A percentile compares a stretch with the other conserved stretches of the same genome.
Evolutionary conservation across 306 rosid species (phyloP).

Genomic region (Casuarina glauca): DNA sequence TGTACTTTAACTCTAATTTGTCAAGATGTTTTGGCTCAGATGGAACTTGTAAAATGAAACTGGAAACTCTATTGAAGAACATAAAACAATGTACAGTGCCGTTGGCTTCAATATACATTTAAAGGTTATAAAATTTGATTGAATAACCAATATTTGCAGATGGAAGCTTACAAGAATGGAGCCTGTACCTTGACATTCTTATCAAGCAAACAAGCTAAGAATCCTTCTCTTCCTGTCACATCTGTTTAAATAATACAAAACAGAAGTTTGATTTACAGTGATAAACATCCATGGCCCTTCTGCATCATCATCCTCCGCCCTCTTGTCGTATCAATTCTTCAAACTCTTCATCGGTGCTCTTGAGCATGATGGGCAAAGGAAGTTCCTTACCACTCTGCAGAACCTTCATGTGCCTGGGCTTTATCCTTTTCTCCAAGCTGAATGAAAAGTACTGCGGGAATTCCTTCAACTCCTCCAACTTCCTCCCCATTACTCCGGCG

Average conservation of each 20-base stretch:
- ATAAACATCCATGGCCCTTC: no score
- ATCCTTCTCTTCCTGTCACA: not conserved
- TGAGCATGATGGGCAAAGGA: conserved; percentile 73
- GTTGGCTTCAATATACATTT: not conserved
- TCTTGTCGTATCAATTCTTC: conserved; percentile 39
- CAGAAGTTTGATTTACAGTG: no score
- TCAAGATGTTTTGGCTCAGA: no score
- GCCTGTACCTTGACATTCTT: not conserved
- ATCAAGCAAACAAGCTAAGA: not conserved
- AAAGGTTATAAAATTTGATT: not conserved
- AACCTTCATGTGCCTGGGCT: conserved; percentile 68
- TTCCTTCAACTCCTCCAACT: conserved; percentile 61
- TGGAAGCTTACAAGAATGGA: not conserved
- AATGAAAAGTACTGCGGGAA: conserved; percentile 91
- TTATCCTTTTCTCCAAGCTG: conserved; percentile 90
- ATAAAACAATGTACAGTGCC: not conserved
- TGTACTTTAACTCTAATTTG: no score
- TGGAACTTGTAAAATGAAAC: not conserved
- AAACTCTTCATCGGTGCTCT: conserved; percentile 77
- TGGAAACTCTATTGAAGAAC: not conserved
- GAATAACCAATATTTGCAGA: not conserved
- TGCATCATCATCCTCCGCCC: conserved; percentile 4
- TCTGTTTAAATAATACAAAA: no score
- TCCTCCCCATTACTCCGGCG: conserved; percentile 53
- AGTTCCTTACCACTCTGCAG: conserved; percentile 39